phyloP scores from a whole-genome alignment of 1,139 yeast genomes.

The Eremothecium coryli region DNA sequence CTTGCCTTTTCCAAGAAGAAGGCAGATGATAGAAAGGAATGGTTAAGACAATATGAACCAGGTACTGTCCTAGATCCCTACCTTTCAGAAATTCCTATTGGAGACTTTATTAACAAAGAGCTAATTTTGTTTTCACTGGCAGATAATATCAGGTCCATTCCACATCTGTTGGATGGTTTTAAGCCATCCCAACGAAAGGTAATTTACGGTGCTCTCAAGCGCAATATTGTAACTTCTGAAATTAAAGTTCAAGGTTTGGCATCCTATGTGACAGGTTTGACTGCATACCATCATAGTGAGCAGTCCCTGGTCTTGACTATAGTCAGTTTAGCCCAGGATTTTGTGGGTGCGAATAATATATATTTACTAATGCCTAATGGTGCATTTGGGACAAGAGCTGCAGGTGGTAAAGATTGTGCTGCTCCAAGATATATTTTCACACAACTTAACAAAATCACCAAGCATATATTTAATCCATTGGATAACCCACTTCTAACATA shows the following conservation, averaged over 20 bases:
- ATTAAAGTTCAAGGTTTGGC: constrained; percentile 87
- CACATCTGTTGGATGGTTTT: constrained; percentile 87
- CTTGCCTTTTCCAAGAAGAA: constrained; percentile 90
- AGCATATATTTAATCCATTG: constrained; percentile 63
- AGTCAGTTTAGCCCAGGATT: constrained; percentile 89
- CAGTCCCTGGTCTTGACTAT: constrained; percentile 80
- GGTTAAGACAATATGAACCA: constrained; percentile 84
- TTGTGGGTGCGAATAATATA: constrained; percentile 85
- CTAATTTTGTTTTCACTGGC: constrained; percentile 93
- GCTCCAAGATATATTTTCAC: constrained; percentile 97
- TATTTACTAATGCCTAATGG: constrained; percentile 85
- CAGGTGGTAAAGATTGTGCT: constrained; percentile 98
- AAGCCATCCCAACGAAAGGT: constrained; percentile 98
- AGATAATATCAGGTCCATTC: constrained; percentile 91
- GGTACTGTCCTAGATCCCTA: constrained; percentile 91
- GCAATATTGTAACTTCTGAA: constrained; percentile 60
- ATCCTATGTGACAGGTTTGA: constrained; percentile 81
- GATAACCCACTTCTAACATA: constrained; percentile 76
- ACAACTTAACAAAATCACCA: constrained; percentile 66
- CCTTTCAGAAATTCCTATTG: constrained; percentile 68
- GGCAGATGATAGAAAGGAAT: constrained; percentile 96
- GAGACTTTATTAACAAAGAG: constrained; percentile 92
- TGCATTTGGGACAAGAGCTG: constrained; percentile 92
- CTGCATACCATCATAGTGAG: constrained; percentile 97
- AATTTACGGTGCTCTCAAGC: constrained; percentile 76